Percentiles rank a stretch among this genome's conserved stretches.
phyloP scores from a whole-genome alignment of 192 early-diverging fungal species.

The Phycomyces blakesleeanus region DNA sequence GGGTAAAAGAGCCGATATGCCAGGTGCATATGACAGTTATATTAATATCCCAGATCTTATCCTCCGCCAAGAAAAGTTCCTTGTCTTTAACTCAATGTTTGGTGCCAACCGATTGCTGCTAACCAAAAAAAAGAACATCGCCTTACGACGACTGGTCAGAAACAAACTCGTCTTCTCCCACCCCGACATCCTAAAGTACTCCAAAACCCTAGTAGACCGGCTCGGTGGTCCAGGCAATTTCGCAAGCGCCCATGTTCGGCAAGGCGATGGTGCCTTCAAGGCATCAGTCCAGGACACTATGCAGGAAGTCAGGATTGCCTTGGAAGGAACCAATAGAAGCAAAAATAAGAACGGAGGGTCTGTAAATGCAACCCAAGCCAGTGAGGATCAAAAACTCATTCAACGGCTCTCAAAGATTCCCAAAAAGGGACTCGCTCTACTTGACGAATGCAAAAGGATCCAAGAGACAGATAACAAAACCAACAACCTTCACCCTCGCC shows the following conservation, averaged over 20 bases:
- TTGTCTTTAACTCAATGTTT: conserved; percentile 47
- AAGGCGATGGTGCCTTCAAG: conserved; percentile 27
- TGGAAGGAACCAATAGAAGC: neutral
- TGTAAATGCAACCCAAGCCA: too few relatives aligned
- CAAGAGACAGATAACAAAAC: too few relatives aligned
- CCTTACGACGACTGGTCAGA: conserved; percentile 18
- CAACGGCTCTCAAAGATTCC: neutral
- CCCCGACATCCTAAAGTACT: conserved; percentile 28
- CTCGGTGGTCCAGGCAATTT: conserved; percentile 32
- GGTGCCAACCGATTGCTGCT: conserved; percentile 36
- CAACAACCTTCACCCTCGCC: neutral
- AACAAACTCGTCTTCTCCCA: conserved; percentile 18
- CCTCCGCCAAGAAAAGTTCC: conserved; percentile 32
- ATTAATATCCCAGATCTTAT: conserved; percentile 30
- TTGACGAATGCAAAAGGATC: neutral
- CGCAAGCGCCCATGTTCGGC: conserved; percentile 26
- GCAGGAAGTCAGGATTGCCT: neutral
- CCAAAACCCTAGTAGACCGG: conserved; percentile 30
- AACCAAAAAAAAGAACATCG: conserved; percentile 20
- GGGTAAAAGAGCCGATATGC: neutral
- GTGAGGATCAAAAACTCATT: neutral
- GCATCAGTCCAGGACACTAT: conserved; percentile 20
- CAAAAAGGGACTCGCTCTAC: neutral
- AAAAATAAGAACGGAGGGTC: too few relatives aligned
- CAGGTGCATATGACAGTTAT: neutral